phyloP scores from a whole-genome alignment of 164 flowering plant genomes.

The Tinospora cordifolia region DNA sequence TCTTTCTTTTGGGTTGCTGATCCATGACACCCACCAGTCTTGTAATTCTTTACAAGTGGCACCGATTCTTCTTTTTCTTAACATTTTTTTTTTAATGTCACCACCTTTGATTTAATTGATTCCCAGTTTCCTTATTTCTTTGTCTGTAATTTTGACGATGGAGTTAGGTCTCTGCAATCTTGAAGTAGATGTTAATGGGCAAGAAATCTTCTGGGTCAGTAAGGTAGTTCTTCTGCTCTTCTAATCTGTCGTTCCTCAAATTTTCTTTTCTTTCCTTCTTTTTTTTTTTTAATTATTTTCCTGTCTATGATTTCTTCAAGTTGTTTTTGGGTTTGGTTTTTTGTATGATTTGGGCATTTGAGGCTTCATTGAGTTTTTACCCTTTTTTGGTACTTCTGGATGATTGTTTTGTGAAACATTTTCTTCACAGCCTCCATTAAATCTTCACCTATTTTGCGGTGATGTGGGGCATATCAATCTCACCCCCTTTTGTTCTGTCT shows the following conservation, averaged over 20 bases:
- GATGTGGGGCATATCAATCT: slow-evolving; percentile 8
- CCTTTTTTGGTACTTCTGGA: not conserved
- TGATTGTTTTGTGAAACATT: not conserved
- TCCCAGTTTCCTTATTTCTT: slow-evolving; percentile 1
- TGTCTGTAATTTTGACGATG: not conserved
- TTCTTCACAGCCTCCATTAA: slow-evolving; percentile 8
- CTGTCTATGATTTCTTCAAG: not conserved
- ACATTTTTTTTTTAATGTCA: not conserved
- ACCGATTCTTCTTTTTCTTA: not conserved
- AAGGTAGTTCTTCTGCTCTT: slow-evolving; percentile 28
- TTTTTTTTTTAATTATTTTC: too few species aligned
- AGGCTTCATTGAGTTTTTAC: not conserved
- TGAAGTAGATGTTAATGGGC: slow-evolving; percentile 52
- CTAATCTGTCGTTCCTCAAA: not conserved
- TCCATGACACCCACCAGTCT: not conserved
- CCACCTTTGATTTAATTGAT: slow-evolving; percentile 1
- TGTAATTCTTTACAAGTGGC: not conserved
- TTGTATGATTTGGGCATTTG: not conserved
- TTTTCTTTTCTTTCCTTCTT: not conserved
- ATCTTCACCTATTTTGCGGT: slow-evolving; percentile 11
- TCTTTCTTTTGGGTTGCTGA: slow-evolving; percentile 13
- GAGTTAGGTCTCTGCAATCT: slow-evolving; percentile 29
- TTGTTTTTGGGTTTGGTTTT: not conserved
- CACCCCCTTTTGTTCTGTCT: slow-evolving; percentile 7
- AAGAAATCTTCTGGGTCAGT: slow-evolving; percentile 37